Evolutionary conservation across 176 grass and related monocot species (phyloP).

Genomic region (Microstegium vimineum): DNA sequence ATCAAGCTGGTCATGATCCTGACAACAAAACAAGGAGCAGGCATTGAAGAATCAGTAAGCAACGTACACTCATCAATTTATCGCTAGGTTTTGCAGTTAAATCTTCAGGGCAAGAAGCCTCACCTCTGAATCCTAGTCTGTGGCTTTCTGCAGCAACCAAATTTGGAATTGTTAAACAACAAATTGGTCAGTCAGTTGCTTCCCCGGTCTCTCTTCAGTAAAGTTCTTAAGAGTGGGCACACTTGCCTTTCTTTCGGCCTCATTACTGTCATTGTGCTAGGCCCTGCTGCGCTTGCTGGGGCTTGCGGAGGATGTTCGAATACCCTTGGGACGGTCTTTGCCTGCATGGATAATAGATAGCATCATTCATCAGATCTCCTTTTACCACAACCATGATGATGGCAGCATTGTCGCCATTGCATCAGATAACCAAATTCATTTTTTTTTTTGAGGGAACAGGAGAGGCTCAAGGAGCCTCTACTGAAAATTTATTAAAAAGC

Average conservation of each 20-base stretch:
- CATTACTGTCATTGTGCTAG: conserved; percentile 8
- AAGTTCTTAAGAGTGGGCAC: conserved; percentile 52
- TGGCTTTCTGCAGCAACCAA: conserved; percentile 53
- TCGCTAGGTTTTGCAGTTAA: conserved; percentile 9
- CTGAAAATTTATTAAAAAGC: too few relatives aligned
- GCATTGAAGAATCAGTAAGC: not conserved
- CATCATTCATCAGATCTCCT: not conserved
- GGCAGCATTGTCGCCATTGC: not conserved
- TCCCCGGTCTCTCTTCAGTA: conserved; percentile 47
- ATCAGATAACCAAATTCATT: not conserved
- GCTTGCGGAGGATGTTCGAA: conserved; percentile 21
- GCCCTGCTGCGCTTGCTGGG: not conserved
- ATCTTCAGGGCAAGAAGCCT: not conserved
- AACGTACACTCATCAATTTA: not conserved
- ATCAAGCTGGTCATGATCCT: conserved; percentile 46
- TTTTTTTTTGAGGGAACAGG: too few relatives aligned
- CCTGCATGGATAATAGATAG: conserved; percentile 23
- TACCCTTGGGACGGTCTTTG: conserved; percentile 42
- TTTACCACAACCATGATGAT: not conserved
- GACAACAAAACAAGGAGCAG: conserved; percentile 3
- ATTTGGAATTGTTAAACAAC: conserved; percentile 22
- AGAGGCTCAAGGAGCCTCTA: too few relatives aligned
- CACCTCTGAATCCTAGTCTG: conserved; percentile 59
- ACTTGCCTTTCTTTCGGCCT: conserved; percentile 54
- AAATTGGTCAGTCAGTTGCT: conserved; percentile 55